These are phyloP conservation scores for Ceratocystiopsis minuta DNA, from an alignment of 2,329 filamentous ascomycete genomes.

Conservation along the genomic window DNA sequence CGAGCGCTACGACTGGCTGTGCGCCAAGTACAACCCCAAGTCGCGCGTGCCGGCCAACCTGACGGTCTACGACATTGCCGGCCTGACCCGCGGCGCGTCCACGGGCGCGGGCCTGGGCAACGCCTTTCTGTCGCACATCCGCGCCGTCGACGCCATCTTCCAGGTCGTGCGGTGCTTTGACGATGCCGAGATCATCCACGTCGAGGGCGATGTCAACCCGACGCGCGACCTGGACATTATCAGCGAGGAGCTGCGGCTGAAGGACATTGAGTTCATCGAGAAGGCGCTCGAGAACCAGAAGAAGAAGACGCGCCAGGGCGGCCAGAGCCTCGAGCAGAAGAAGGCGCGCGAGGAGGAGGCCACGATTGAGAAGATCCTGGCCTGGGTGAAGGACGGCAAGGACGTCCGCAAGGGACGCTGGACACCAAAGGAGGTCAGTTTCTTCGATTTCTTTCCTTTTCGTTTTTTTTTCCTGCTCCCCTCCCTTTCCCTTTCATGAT, in stretches of 20 bases:
- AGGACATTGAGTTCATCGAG: constrained; percentile 96
- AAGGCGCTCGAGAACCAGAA: constrained; percentile 81
- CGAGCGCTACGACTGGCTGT: constrained; percentile 88
- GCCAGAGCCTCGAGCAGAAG: constrained; percentile 94
- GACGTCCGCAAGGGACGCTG: constrained; percentile 85
- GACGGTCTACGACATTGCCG: constrained; percentile 97
- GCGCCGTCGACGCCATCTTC: constrained; percentile 95
- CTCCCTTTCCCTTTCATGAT: constrained; percentile 48
- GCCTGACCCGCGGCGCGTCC: constrained; percentile 85
- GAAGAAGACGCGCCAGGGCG: constrained; percentile 90
- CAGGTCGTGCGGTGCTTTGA: constrained; percentile 95
- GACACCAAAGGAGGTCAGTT: constrained; percentile 81
- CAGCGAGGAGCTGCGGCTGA: constrained; percentile 85
- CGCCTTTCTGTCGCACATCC: constrained; percentile 94
- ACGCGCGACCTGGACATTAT: constrained; percentile 91
- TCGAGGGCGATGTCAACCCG: constrained; percentile 96
- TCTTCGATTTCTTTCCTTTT: neutral
- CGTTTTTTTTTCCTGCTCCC: constrained; percentile 10
- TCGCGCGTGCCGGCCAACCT: constrained; percentile 91
- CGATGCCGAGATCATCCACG: constrained; percentile 98
- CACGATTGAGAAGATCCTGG: constrained; percentile 76
- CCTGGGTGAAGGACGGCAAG: constrained; percentile 71
- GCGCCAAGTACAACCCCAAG: constrained; percentile 94
- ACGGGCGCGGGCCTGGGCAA: constrained; percentile 96
- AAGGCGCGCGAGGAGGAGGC: constrained; percentile 90